These are phyloP conservation scores for Apiotrichum porosum DNA, from an alignment of 1,284 basidiomycete species.

Conservation along the genomic window DNA sequence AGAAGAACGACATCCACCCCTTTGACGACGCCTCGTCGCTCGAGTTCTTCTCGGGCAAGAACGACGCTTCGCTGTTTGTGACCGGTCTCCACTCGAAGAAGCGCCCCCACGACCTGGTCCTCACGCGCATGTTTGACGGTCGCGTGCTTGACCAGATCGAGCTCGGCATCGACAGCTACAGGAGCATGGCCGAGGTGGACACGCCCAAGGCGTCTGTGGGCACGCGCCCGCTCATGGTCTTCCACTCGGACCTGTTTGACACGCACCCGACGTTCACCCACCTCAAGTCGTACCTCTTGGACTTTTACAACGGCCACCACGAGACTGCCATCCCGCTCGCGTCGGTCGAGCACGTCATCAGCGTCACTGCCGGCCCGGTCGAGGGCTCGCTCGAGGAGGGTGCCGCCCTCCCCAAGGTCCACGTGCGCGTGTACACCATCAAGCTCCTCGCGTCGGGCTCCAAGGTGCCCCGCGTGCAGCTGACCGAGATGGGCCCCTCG, in stretches of 20 bases:
- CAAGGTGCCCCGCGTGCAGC: constrained; percentile 71
- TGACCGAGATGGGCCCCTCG: constrained; percentile 85
- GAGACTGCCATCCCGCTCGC: constrained; percentile 77
- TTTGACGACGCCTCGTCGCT: constrained; percentile 80
- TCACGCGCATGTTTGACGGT: constrained; percentile 82
- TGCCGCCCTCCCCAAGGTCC: constrained; percentile 64
- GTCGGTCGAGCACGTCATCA: constrained; percentile 88
- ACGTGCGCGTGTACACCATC: constrained; percentile 82
- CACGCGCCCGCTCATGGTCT: constrained; percentile 90
- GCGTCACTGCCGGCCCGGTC: constrained; percentile 66
- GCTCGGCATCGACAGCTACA: constrained; percentile 75
- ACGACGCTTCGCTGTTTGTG: constrained; percentile 88
- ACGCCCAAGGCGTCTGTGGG: constrained; percentile 82
- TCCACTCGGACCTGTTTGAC: constrained; percentile 89
- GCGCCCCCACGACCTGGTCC: constrained; percentile 79
- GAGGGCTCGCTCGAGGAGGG: constrained; percentile 48
- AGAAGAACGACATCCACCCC: constrained; percentile 87
- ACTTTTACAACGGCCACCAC: constrained; percentile 79
- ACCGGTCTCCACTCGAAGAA: constrained; percentile 94
- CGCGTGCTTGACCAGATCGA: constrained; percentile 92
- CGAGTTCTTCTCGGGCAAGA: constrained; percentile 90
- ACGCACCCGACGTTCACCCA: constrained; percentile 85
- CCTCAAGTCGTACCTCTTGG: constrained; percentile 85
- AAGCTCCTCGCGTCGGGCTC: constrained; percentile 67
- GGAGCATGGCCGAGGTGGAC: constrained; percentile 76